phyloP scores from a whole-genome alignment of 2,329 filamentous ascomycete genomes.

The Penicillium sp. region DNA sequence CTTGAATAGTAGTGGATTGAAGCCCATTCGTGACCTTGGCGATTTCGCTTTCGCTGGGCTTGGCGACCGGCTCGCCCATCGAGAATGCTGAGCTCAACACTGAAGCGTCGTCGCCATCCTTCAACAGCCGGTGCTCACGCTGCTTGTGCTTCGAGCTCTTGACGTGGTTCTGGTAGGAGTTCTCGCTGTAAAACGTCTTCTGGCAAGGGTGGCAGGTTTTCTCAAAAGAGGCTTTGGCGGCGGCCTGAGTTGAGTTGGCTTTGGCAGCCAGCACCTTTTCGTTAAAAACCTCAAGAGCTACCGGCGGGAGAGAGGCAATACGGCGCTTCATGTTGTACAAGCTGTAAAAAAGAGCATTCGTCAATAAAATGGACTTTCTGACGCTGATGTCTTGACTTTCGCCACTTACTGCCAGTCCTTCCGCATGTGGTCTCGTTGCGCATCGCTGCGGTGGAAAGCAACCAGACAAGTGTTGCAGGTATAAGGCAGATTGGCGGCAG shows the following conservation, averaged over 20 bases:
- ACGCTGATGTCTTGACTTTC: not conserved
- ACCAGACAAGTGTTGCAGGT: slow-evolving; percentile 98
- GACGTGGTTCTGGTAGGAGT: slow-evolving; percentile 89
- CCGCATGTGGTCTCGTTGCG: slow-evolving; percentile 94
- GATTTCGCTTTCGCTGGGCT: slow-evolving; percentile 61
- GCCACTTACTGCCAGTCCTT: slow-evolving; percentile 90
- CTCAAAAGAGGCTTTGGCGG: slow-evolving; percentile 83
- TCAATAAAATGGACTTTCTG: slow-evolving; percentile 2
- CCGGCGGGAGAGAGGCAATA: slow-evolving; percentile 81
- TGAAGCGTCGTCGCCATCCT: slow-evolving; percentile 58
- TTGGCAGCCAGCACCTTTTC: slow-evolving; percentile 93
- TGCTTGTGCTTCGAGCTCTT: slow-evolving; percentile 83
- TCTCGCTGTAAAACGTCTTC: slow-evolving; percentile 94
- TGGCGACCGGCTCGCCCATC: slow-evolving; percentile 67
- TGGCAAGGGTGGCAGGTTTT: slow-evolving; percentile 74
- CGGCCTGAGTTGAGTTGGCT: slow-evolving; percentile 74
- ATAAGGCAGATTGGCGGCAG: slow-evolving; percentile 66
- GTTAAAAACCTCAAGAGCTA: slow-evolving; percentile 86
- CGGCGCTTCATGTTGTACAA: slow-evolving; percentile 95
- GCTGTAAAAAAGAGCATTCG: slow-evolving; percentile 40
- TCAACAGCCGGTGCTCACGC: slow-evolving; percentile 51
- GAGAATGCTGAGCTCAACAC: slow-evolving; percentile 89
- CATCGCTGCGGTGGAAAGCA: slow-evolving; percentile 86
- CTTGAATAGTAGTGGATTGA: slow-evolving; percentile 56
- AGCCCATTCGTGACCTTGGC: slow-evolving; percentile 71